A percentile compares a stretch with the other conserved stretches of the same genome.
Conservation (phyloP, 257 asterid species). For the Scutellaria minor region DNA sequence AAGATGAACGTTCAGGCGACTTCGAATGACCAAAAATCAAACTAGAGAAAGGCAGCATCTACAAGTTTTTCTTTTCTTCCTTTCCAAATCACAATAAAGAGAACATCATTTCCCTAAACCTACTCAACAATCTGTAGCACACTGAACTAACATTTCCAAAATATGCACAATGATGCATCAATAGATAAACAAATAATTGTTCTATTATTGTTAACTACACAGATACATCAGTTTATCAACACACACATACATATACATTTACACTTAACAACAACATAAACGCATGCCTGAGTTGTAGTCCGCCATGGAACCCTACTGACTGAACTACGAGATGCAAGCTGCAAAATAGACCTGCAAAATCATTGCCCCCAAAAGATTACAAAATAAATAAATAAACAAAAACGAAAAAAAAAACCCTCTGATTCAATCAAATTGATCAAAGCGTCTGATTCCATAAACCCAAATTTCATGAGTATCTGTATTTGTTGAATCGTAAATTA, state of each 20-base stretch:
- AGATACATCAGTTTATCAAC: constrained; percentile 1
- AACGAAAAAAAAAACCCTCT: constrained; percentile 29
- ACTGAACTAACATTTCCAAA: not conserved
- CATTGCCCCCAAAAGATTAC: constrained; percentile 9
- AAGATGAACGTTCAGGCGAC: not conserved
- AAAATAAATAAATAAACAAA: not conserved
- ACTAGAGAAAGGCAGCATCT: constrained; percentile 14
- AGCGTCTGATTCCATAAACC: not conserved
- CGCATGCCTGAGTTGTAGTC: constrained; percentile 68
- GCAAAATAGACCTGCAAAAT: constrained; percentile 69
- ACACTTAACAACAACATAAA: not conserved
- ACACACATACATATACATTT: not conserved
- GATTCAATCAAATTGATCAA: constrained; percentile 31
- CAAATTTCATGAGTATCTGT: constrained; percentile 11
- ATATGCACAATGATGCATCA: constrained; percentile 28
- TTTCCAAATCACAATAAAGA: constrained; percentile 1
- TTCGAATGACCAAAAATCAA: not conserved
- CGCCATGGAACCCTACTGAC: constrained; percentile 54
- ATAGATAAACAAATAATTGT: not conserved
- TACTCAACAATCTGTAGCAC: constrained; percentile 31
- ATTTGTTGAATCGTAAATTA: constrained; percentile 26
- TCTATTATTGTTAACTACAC: constrained; percentile 19
- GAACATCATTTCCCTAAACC: constrained; percentile 25
- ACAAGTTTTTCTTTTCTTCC: not conserved
- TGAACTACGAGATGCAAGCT: constrained; percentile 62